A percentile compares a stretch with the other conserved stretches of the same genome.
Conservation (phyloP, 257 asterid genomes). For the Perilla frutescens region DNA sequence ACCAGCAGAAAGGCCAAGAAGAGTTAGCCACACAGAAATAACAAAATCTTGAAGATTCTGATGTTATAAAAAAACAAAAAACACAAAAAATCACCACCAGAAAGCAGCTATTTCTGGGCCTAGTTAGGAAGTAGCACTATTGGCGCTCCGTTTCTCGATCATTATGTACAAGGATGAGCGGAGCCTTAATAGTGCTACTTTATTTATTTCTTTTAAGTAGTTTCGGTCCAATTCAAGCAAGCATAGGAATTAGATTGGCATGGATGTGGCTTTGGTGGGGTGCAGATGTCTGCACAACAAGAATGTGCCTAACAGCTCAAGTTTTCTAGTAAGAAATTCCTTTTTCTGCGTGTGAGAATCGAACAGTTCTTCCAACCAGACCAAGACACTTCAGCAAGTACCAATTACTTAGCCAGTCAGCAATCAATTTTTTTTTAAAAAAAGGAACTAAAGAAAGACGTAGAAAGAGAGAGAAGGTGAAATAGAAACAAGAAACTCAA, state of each 20-base stretch:
- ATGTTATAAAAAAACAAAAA: background rate
- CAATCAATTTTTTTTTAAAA: too few relatives aligned
- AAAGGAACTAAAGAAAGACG: background rate
- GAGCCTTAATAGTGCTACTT: conserved; percentile 69
- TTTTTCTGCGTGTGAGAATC: too few relatives aligned
- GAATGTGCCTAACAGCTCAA: conserved; percentile 18
- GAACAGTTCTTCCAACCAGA: conserved; percentile 17
- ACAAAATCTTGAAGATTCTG: background rate
- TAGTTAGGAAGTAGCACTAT: conserved; percentile 44
- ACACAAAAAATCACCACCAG: background rate
- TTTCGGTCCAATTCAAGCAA: background rate
- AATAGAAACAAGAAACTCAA: background rate
- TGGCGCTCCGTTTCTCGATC: conserved; percentile 56
- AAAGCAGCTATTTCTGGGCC: background rate
- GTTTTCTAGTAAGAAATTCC: conserved; percentile 5
- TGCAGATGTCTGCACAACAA: background rate
- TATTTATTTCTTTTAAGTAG: conserved; percentile 4
- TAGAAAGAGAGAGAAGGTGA: background rate
- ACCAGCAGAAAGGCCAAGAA: conserved; percentile 43
- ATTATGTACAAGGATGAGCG: conserved; percentile 38
- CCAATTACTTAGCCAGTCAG: background rate
- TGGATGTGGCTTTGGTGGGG: background rate
- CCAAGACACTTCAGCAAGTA: background rate
- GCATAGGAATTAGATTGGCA: background rate
- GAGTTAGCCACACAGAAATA: background rate